phyloP scores from a whole-genome alignment of 1,284 basidiomycete species.

The Irpex sp. region DNA sequence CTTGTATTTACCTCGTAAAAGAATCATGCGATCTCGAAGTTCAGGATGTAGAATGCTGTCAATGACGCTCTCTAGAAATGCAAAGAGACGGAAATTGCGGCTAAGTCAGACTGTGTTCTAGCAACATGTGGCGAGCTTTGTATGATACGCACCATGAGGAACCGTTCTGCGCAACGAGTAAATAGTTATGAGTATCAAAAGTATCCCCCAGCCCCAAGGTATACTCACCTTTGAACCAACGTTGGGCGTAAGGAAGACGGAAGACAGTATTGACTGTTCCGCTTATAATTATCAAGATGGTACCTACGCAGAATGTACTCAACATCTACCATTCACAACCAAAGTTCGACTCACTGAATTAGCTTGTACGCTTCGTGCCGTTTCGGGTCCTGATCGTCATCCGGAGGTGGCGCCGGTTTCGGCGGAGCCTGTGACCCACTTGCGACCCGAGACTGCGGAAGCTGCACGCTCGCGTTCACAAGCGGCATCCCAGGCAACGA shows the following conservation, averaged over 20 bases:
- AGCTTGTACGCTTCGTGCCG: constrained; percentile 77
- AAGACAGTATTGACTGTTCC: constrained; percentile 80
- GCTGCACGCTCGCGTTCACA: constrained; percentile 28
- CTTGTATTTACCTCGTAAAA: constrained; percentile 54
- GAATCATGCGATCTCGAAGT: constrained; percentile 85
- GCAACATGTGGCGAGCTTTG: not conserved
- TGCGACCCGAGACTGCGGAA: constrained; percentile 24
- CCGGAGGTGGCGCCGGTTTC: constrained; percentile 24
- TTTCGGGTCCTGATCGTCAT: constrained; percentile 62
- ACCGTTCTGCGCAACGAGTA: constrained; percentile 52
- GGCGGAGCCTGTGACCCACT: constrained; percentile 9
- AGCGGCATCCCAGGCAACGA: constrained; percentile 47
- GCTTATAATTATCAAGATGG: constrained; percentile 83
- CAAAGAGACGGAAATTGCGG: too few relatives aligned
- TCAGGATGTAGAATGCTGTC: constrained; percentile 86
- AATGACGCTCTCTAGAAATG: constrained; percentile 71
- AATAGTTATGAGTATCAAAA: not conserved
- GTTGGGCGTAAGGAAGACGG: constrained; percentile 85
- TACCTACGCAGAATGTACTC: constrained; percentile 41
- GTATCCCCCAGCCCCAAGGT: not conserved
- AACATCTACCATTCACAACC: not conserved
- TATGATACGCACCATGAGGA: constrained; percentile 62
- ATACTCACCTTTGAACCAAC: constrained; percentile 67
- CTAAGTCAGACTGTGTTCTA: too few relatives aligned
- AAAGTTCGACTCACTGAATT: constrained; percentile 52